phyloP scores from a whole-genome alignment of 129 eudicot genomes.

The Chrysanthemum makinoi region DNA sequence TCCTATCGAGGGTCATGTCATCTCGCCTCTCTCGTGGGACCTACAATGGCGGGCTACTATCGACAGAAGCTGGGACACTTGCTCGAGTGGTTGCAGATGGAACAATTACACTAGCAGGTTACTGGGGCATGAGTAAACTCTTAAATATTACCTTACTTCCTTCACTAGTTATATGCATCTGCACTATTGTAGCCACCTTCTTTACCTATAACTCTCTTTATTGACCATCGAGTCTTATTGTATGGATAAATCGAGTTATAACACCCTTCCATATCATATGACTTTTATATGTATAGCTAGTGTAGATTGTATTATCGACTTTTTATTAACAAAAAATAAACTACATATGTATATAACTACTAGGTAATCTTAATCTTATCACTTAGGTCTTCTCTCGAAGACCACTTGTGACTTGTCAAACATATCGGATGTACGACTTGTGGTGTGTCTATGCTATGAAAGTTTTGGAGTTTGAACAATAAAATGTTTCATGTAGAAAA shows the following conservation, averaged over 20 bases:
- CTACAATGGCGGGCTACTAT: slow-evolving; percentile 73
- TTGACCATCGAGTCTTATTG: slow-evolving; percentile 12
- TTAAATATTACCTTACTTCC: slow-evolving; percentile 64
- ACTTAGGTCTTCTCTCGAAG: background rate
- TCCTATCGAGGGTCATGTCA: slow-evolving; percentile 78
- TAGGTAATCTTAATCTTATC: background rate
- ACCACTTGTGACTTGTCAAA: background rate
- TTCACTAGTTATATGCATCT: slow-evolving; percentile 53
- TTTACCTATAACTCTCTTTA: slow-evolving; percentile 68
- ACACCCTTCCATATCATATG: background rate
- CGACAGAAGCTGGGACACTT: slow-evolving; percentile 80
- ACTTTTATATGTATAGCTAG: slow-evolving; percentile 4
- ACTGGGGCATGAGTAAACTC: slow-evolving; percentile 62
- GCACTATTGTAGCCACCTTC: slow-evolving; percentile 59
- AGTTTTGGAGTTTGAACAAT: background rate
- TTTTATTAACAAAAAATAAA: slow-evolving; percentile 13
- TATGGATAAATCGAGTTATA: background rate
- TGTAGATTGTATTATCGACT: slow-evolving; percentile 17
- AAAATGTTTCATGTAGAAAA: background rate
- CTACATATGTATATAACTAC: slow-evolving; percentile 11
- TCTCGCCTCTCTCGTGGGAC: slow-evolving; percentile 69
- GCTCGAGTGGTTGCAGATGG: slow-evolving; percentile 84
- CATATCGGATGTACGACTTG: background rate
- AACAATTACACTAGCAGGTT: slow-evolving; percentile 65
- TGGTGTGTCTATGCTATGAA: background rate